phyloP scores from a whole-genome alignment of 805 yeast genomes.

The Cyberlindnera mrakii region DNA sequence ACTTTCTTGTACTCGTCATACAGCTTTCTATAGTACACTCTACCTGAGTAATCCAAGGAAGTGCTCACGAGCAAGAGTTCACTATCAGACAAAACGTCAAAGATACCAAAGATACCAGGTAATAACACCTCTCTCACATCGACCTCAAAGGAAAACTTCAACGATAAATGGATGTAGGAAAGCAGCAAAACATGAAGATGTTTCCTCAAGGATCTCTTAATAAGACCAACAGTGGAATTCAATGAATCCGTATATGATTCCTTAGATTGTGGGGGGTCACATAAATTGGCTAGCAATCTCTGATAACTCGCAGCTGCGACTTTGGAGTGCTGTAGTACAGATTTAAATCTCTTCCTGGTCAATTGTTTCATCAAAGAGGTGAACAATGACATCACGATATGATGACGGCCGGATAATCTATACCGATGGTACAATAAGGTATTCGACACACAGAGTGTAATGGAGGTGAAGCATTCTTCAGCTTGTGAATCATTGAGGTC shows the following conservation, averaged over 20 bases:
- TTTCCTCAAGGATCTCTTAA: constrained; percentile 58
- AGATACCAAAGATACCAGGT: constrained; percentile 52
- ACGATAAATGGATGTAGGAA: constrained; percentile 49
- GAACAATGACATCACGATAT: constrained; percentile 47
- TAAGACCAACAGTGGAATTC: constrained; percentile 47
- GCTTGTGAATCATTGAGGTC: not conserved
- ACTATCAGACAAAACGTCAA: constrained; percentile 61
- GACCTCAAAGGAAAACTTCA: constrained; percentile 42
- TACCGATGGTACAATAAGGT: constrained; percentile 63
- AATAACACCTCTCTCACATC: constrained; percentile 42
- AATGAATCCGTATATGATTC: constrained; percentile 28
- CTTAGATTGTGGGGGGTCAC: constrained; percentile 55
- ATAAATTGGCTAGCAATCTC: constrained; percentile 58
- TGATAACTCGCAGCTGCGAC: constrained; percentile 42
- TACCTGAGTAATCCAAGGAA: constrained; percentile 62
- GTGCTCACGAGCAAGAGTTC: constrained; percentile 61
- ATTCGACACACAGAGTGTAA: constrained; percentile 50
- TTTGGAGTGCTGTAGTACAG: constrained; percentile 14
- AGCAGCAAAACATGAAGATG: constrained; percentile 54
- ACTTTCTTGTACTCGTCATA: constrained; percentile 67
- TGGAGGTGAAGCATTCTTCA: constrained; percentile 19
- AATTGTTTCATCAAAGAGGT: constrained; percentile 46
- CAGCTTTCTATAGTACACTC: constrained; percentile 57
- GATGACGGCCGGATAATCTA: constrained; percentile 68
- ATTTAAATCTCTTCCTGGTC: constrained; percentile 22